Evolutionary conservation across 2,329 filamentous ascomycete genomes (phyloP).

Genomic region (Arthrobotrys musiformis): DNA sequence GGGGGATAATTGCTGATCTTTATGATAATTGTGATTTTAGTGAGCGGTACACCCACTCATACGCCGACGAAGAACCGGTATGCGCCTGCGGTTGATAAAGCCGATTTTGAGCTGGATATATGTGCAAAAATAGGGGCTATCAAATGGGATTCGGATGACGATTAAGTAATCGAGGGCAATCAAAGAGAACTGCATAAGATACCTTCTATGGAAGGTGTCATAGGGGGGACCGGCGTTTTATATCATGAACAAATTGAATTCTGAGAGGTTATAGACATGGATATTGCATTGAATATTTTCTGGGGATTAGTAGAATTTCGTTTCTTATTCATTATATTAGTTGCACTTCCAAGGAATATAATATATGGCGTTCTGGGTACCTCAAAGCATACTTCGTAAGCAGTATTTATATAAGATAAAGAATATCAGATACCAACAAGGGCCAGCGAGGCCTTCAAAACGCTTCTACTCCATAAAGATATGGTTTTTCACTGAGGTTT

Average conservation of each 20-base stretch:
- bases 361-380: not conserved
- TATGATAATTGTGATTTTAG: not conserved
- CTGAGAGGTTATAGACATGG: not conserved
- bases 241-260: slow-evolving; percentile 3
- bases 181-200: not conserved
- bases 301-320: not conserved
- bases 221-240: not conserved
- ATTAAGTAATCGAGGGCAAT: not conserved
- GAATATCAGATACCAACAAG: no score
- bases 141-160: slow-evolving; percentile 42
- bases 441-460: no score
- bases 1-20: not conserved
- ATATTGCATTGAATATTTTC: not conserved
- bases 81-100: not conserved
- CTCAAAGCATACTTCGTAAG: no score
- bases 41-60: not conserved
- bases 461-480: no score
- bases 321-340: not conserved
- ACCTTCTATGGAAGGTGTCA: not conserved
- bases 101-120: slow-evolving; percentile 37
- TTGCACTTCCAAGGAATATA: not conserved
- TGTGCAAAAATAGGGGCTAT: slow-evolving; percentile 40
- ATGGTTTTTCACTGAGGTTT: no score
- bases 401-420: no score
- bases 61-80: slow-evolving; percentile 13